A percentile compares a stretch with the other conserved stretches of the same genome.
Evolutionary conservation across 177 flowering plant species (phyloP).

Genomic region (Tripterygium wilfordii): DNA sequence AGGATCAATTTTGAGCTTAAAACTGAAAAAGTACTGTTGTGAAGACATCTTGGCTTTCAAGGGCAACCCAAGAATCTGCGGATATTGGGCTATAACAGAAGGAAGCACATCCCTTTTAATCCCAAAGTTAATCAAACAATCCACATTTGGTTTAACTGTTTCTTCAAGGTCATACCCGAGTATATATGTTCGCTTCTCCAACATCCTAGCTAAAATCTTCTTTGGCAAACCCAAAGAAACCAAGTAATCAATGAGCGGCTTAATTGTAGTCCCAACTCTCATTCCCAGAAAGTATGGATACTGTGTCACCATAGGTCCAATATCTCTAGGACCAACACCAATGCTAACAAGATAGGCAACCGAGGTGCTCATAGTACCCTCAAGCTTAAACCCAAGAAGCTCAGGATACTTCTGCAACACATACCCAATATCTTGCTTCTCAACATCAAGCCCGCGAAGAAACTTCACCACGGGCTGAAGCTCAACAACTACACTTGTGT

Average conservation of each 20-base stretch:
- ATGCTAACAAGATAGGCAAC: slow-evolving; percentile 87
- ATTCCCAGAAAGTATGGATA: slow-evolving; percentile 75
- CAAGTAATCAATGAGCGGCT: slow-evolving; percentile 76
- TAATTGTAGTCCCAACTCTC: slow-evolving; percentile 86
- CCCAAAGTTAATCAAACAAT: slow-evolving; percentile 77
- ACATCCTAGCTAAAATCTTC: slow-evolving; percentile 66
- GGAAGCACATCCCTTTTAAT: slow-evolving; percentile 49
- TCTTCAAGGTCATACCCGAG: slow-evolving; percentile 76
- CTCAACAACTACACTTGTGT: slow-evolving; percentile 83
- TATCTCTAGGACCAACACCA: slow-evolving; percentile 79
- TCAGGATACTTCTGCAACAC: slow-evolving; percentile 85
- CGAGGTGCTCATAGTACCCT: slow-evolving; percentile 96
- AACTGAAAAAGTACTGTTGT: slow-evolving; percentile 69
- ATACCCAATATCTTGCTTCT: slow-evolving; percentile 66
- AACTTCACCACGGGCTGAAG: slow-evolving; percentile 70
- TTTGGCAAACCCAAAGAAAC: slow-evolving; percentile 76
- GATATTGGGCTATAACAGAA: slow-evolving; percentile 68
- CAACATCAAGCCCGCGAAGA: slow-evolving; percentile 81
- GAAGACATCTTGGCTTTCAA: slow-evolving; percentile 76
- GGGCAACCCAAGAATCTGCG: slow-evolving; percentile 77
- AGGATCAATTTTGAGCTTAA: slow-evolving; percentile 82
- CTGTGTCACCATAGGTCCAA: slow-evolving; percentile 88
- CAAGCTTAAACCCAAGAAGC: slow-evolving; percentile 81
- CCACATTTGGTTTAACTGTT: slow-evolving; percentile 72
- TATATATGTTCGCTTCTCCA: slow-evolving; percentile 77